Evolutionary conservation across 2,329 filamentous ascomycete genomes (phyloP), one percentile per base, ranked within the genome.

Genomic region (Diaporthe helianthi): DNA sequence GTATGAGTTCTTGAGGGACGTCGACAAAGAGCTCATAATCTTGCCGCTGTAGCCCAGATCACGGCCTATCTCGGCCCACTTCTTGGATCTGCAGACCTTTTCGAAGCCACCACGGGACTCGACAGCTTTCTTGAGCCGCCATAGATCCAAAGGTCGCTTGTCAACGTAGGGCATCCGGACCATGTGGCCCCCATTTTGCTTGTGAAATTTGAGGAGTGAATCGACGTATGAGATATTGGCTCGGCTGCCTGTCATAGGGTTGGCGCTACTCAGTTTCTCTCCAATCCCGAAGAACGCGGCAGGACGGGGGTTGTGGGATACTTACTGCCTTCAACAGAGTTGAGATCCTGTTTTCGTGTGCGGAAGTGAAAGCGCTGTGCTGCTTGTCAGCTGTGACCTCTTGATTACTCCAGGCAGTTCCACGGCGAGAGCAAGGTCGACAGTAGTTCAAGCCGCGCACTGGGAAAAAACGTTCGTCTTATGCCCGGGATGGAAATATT

Each of bases 11-110:
- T 98, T 99, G 51, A 99, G 86, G 6, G 96, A 98, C 0, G 96
- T 99, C 7, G 96, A 99, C 55, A 99, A 83, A 10, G 96, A 98
- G 2, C 95, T 98, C 96, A 99, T 99, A 72, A 99, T 99, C 83
- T 99, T 99, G 78, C 96, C 96, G 77, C 95, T 98, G 81, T 99
- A 99, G 67, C 96, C 96, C 58, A 99, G 83, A 78, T 98, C 96
- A 76, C 96, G 90, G 41, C 96, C 96, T 75, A 99, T 98, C 80
- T 99, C 96, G 19, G 96, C 96, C 96, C 96, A 99, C 83, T 98
- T 98, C 82, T 99, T 99, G 68, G 91, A 87, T 80, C 97, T 98
- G 86, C 96, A 99, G 53, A 99, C 96, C 77, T 93, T 93, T 67
- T 98, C 94, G 75, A 99, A 99, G 3, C 96, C 96, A 55, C 96